Evolutionary conservation across 805 yeast species (phyloP).

Genomic region (Candida golubevii): DNA sequence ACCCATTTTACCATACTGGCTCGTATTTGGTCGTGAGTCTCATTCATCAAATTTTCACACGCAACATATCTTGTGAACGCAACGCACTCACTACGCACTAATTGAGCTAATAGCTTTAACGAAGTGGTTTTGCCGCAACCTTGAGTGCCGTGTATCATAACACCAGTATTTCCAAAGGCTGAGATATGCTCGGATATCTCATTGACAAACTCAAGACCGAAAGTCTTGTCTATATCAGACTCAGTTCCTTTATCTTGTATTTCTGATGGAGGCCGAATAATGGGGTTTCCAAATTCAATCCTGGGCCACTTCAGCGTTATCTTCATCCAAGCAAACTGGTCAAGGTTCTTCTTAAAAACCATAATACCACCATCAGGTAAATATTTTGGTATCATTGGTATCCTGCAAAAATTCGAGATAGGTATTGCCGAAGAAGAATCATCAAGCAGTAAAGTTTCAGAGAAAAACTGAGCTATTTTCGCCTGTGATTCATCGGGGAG

Average conservation of each 20-base stretch:
- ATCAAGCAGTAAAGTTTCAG: conserved; percentile 15
- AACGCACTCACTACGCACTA: conserved; percentile 37
- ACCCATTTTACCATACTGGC: conserved; percentile 42
- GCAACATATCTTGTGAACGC: conserved; percentile 44
- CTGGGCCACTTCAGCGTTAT: conserved; percentile 28
- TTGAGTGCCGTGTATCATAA: conserved; percentile 63
- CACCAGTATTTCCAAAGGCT: conserved; percentile 47
- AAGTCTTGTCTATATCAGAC: conserved; percentile 33
- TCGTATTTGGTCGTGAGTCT: conserved; percentile 44
- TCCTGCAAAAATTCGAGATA: conserved; percentile 46
- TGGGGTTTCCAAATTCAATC: conserved; percentile 50
- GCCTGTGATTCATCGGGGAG: conserved; percentile 27
- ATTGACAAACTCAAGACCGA: conserved; percentile 51
- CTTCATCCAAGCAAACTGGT: conserved; percentile 39
- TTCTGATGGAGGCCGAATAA: conserved; percentile 43
- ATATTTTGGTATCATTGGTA: conserved; percentile 46
- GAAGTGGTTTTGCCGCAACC: conserved; percentile 80
- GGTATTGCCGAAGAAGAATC: too few relatives aligned
- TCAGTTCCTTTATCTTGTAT: conserved; percentile 16
- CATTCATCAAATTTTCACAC: conserved; percentile 56
- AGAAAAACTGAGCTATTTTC: conserved; percentile 18
- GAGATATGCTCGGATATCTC: conserved; percentile 38
- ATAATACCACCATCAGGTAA: conserved; percentile 61
- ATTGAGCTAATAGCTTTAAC: conserved; percentile 37
- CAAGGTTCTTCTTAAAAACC: conserved; percentile 45